Conservation (phyloP, 2,329 filamentous ascomycete genomes). For the Pseudopyrenochaeta lycopersici region DNA sequence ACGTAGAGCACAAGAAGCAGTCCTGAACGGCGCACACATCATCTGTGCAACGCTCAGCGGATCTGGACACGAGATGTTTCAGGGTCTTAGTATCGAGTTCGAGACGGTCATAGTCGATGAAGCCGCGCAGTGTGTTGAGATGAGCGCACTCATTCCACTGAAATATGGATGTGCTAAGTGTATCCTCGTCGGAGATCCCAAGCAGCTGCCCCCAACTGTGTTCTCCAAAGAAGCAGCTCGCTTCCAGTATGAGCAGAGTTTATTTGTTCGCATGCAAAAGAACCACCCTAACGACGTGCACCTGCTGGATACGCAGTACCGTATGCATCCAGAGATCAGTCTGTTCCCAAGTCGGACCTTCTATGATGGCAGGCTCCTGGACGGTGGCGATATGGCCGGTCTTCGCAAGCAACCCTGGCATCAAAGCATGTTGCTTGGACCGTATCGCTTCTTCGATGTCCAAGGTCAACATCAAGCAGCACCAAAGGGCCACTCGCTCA, state of each 20-base stretch:
- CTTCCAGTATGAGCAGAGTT: slow-evolving; percentile 95
- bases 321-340: slow-evolving; percentile 98
- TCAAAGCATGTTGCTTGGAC: slow-evolving; percentile 78
- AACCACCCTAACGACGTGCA: slow-evolving; percentile 90
- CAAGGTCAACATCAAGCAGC: slow-evolving; percentile 84
- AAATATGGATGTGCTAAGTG: slow-evolving; percentile 98
- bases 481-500: slow-evolving; percentile 84
- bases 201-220: slow-evolving; percentile 95
- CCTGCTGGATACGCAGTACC: slow-evolving; percentile 96
- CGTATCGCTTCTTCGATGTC: slow-evolving; percentile 97
- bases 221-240: slow-evolving; percentile 90
- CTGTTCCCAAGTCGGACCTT: slow-evolving; percentile 89
- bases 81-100: slow-evolving; percentile 92
- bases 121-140: slow-evolving; percentile 96
- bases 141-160: slow-evolving; percentile 93
- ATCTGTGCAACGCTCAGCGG: slow-evolving; percentile 95
- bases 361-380: slow-evolving; percentile 86
- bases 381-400: slow-evolving; percentile 82
- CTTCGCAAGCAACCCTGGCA: slow-evolving; percentile 88
- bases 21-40: slow-evolving; percentile 89
- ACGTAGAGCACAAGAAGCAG: slow-evolving; percentile 85
- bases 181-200: slow-evolving; percentile 95
- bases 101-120: slow-evolving; percentile 99
- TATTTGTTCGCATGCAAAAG: slow-evolving; percentile 98
- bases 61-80: slow-evolving; percentile 97